These are phyloP conservation scores for Neofusicoccum laricinum DNA, from an alignment of 2,329 filamentous ascomycete species.

Conservation along the genomic window DNA sequence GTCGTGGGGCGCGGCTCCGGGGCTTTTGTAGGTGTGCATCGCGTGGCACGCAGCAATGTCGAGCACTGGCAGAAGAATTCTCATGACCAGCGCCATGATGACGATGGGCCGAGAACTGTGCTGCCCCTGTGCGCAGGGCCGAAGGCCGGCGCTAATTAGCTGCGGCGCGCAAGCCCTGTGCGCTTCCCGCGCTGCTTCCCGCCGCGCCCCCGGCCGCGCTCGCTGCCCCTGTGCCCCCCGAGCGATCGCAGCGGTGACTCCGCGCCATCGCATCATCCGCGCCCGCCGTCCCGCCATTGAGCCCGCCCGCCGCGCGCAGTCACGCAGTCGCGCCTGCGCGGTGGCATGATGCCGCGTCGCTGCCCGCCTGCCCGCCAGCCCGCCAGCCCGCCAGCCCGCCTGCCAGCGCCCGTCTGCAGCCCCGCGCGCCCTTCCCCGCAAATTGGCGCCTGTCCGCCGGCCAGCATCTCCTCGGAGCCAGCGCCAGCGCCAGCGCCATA, in stretches of 20 bases:
- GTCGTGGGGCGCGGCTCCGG: conserved; percentile 7
- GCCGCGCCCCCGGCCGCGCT: neutral
- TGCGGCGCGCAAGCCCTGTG: conserved; percentile 5
- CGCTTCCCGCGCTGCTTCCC: conserved; percentile 11
- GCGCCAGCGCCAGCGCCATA: neutral
- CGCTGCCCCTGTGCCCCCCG: neutral
- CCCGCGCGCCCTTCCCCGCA: no score
- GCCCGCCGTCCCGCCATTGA: neutral
- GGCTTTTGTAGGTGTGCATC: conserved; percentile 4
- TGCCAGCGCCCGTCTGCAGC: no score
- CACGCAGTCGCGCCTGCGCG: no score
- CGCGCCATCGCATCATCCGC: conserved; percentile 7
- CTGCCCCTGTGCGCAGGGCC: conserved; percentile 9
- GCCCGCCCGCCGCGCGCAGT: no score
- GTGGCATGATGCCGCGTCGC: neutral
- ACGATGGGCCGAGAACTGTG: neutral
- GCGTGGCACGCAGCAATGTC: conserved; percentile 9
- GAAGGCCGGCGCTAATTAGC: conserved; percentile 13
- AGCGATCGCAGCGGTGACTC: conserved; percentile 3
- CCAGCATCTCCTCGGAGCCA: neutral
- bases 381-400: no score
- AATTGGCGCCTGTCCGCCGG: neutral
- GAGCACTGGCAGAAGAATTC: conserved; percentile 7
- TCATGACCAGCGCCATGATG: conserved; percentile 14
- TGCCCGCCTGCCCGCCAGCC: neutral